phyloP scores from a whole-genome alignment of 164 flowering plant species.

The Piper longum region DNA sequence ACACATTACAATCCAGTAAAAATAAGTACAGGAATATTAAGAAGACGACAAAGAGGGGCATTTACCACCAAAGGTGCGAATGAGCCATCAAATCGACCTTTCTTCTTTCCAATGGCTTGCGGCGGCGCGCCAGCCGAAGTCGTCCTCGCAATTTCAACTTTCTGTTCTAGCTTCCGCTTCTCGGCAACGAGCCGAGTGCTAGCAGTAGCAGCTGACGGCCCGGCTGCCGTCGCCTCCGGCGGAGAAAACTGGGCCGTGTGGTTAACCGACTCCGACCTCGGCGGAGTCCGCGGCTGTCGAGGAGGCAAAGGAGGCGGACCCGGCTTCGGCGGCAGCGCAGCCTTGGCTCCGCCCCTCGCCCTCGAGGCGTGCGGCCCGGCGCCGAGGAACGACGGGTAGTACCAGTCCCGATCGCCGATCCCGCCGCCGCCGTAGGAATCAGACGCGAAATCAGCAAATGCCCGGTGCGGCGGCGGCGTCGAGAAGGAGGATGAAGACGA shows the following conservation, averaged over 20 bases:
- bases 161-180: constrained; percentile 14
- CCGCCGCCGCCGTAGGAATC: neutral
- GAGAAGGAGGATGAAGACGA: constrained; percentile 9
- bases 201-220: neutral
- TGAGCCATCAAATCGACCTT: constrained; percentile 9
- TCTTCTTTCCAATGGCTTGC: constrained; percentile 6
- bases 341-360: constrained; percentile 18
- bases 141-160: constrained; percentile 13
- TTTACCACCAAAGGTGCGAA: constrained; percentile 24
- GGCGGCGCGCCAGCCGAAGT: constrained; percentile 7
- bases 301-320: constrained; percentile 17
- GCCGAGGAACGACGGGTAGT: constrained; percentile 56
- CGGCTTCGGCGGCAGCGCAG: constrained; percentile 11
- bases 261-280: constrained; percentile 3
- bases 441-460: neutral
- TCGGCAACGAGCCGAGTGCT: constrained; percentile 2
- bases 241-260: constrained; percentile 1
- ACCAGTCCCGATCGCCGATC: constrained; percentile 49
- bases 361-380: constrained; percentile 46
- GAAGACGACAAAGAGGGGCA: neutral
- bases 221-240: neutral
- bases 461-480: constrained; percentile 5
- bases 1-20: constrained; percentile 2
- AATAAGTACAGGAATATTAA: neutral
- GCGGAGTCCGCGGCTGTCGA: constrained; percentile 11